These are phyloP conservation scores for Rosa rugosa DNA, from an alignment of 306 rosid genomes.

Conservation along the genomic window DNA sequence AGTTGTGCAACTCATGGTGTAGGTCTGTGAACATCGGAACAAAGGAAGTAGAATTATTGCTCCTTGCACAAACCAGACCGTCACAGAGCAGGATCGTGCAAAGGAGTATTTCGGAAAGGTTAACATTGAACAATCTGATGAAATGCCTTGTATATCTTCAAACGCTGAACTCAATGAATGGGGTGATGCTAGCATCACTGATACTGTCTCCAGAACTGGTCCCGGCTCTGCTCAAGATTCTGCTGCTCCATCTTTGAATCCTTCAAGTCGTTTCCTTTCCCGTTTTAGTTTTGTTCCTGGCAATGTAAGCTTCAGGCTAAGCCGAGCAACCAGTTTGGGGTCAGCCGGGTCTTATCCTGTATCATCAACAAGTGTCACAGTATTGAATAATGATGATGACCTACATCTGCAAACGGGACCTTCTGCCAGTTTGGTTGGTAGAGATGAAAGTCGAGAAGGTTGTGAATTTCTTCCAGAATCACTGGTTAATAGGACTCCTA, in stretches of 20 bases:
- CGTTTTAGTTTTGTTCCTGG: constrained; percentile 85
- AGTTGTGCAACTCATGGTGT: constrained; percentile 31
- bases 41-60: constrained; percentile 50
- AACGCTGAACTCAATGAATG: constrained; percentile 55
- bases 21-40: constrained; percentile 65
- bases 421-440: constrained; percentile 33
- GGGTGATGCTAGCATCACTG: constrained; percentile 40
- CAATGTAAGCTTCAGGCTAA: constrained; percentile 78
- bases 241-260: constrained; percentile 58
- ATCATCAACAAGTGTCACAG: constrained; percentile 55
- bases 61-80: constrained; percentile 42
- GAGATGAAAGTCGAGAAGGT: constrained; percentile 51
- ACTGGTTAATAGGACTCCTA: constrained; percentile 36
- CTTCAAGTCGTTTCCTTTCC: constrained; percentile 75
- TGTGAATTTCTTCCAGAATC: constrained; percentile 42
- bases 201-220: constrained; percentile 48
- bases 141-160: constrained; percentile 51
- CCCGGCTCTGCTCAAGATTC: constrained; percentile 54
- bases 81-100: constrained; percentile 42
- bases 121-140: constrained; percentile 48
- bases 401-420: constrained; percentile 42
- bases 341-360: constrained; percentile 72
- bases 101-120: constrained; percentile 57
- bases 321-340: constrained; percentile 87
- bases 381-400: constrained; percentile 62